These are phyloP conservation scores for Jackrogersella minutella DNA, from an alignment of 495 filamentous ascomycete genomes.

Conservation along the genomic window DNA sequence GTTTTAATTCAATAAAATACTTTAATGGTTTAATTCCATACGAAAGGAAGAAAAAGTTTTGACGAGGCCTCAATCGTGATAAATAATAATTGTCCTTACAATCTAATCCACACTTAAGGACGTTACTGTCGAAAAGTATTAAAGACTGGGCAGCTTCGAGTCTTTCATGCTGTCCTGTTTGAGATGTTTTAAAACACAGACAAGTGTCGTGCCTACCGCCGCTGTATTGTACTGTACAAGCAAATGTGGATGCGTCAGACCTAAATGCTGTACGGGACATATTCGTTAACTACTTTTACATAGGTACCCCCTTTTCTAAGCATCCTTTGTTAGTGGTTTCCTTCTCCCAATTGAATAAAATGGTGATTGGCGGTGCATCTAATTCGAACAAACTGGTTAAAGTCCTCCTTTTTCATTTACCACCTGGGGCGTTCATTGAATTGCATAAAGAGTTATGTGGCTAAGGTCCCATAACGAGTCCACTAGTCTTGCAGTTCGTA, in stretches of 20 bases:
- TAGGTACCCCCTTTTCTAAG: conserved; percentile 4
- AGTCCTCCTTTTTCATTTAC: background rate
- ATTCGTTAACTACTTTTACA: too few species aligned
- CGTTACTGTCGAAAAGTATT: background rate
- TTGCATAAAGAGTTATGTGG: conserved; percentile 35
- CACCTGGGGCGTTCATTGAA: conserved; percentile 5
- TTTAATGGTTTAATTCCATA: too few species aligned
- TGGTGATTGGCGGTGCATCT: conserved; percentile 5
- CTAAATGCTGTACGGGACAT: conserved; percentile 20
- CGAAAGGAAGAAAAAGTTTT: too few species aligned
- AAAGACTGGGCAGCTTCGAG: background rate
- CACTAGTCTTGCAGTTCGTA: conserved; percentile 23
- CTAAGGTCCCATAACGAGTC: background rate
- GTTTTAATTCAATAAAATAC: too few species aligned
- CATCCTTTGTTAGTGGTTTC: conserved; percentile 24
- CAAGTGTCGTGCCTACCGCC: conserved; percentile 6
- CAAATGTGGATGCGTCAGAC: conserved; percentile 17
- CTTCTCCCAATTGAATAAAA: conserved; percentile 23
- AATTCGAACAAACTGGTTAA: conserved; percentile 12
- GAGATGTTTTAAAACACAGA: conserved; percentile 1
- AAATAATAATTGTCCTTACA: too few species aligned
- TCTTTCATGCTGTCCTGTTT: background rate
- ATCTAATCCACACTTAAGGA: background rate
- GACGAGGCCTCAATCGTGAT: too few species aligned
- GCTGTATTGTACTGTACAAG: conserved; percentile 16